Conservation (phyloP, 805 yeast genomes). For the Saccharomyces paradoxus region DNA sequence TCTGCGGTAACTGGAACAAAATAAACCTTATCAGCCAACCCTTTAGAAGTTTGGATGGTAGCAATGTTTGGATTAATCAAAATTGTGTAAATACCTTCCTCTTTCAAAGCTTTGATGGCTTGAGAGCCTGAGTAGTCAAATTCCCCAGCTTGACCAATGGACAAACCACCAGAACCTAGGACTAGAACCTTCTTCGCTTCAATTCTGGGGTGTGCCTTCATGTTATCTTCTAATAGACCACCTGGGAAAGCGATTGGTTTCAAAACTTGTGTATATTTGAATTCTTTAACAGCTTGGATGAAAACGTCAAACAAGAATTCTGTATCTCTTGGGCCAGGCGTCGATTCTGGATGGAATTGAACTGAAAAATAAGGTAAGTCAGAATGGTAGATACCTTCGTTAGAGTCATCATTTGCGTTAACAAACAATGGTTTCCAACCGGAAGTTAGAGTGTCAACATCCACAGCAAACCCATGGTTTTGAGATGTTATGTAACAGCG, state of each 20-base stretch:
- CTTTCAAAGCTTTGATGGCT: slow-evolving; percentile 96
- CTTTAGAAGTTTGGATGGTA: slow-evolving; percentile 95
- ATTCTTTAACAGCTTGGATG: slow-evolving; percentile 68
- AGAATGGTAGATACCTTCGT: slow-evolving; percentile 94
- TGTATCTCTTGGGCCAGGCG: slow-evolving; percentile 98
- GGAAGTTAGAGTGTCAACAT: slow-evolving; percentile 56
- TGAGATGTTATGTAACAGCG: slow-evolving; percentile 97
- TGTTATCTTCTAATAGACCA: slow-evolving; percentile 66
- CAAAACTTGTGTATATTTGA: slow-evolving; percentile 43
- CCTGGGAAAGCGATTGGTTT: slow-evolving; percentile 88
- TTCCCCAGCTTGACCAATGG: slow-evolving; percentile 99
- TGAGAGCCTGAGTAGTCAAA: slow-evolving; percentile 98
- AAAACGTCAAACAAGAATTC: slow-evolving; percentile 94
- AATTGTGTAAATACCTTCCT: slow-evolving; percentile 94
- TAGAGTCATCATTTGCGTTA: slow-evolving; percentile 93
- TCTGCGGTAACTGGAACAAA: slow-evolving; percentile 97
- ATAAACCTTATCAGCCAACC: slow-evolving; percentile 95
- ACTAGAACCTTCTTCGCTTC: slow-evolving; percentile 86
- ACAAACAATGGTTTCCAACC: slow-evolving; percentile 95
- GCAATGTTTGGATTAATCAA: slow-evolving; percentile 97
- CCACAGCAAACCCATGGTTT: slow-evolving; percentile 98
- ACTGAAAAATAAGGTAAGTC: slow-evolving; percentile 89
- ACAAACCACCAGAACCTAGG: slow-evolving; percentile 95
- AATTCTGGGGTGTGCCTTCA: slow-evolving; percentile 66
- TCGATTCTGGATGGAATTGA: slow-evolving; percentile 98